Conservation (phyloP, 257 asterid species). For the Lantana camara region DNA sequence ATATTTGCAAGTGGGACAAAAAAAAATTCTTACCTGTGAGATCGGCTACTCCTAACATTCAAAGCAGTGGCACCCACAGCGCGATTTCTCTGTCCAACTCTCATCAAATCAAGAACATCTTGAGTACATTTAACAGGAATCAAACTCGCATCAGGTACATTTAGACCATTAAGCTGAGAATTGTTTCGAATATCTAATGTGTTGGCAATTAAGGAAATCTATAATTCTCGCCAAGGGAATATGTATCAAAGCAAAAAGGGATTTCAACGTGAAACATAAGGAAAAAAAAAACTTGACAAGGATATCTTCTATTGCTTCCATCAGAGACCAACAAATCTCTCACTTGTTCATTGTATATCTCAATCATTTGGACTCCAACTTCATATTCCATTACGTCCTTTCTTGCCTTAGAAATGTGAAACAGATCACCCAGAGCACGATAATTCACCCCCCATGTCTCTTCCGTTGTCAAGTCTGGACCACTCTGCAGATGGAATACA, state of each 20-base stretch:
- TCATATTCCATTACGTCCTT: slow-evolving; percentile 66
- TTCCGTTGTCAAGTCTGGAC: slow-evolving; percentile 85
- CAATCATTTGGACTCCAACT: slow-evolving; percentile 92
- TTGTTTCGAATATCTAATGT: slow-evolving; percentile 90
- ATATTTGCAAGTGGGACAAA: background rate
- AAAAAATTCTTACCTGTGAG: slow-evolving; percentile 67
- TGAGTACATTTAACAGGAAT: slow-evolving; percentile 73
- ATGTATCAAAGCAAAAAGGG: background rate
- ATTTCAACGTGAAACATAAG: background rate
- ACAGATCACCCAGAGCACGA: slow-evolving; percentile 81
- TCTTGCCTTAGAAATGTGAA: slow-evolving; percentile 65
- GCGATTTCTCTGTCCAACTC: slow-evolving; percentile 73
- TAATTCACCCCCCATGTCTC: slow-evolving; percentile 94
- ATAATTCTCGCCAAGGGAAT: background rate
- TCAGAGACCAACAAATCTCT: slow-evolving; percentile 88
- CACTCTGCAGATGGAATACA: slow-evolving; percentile 57
- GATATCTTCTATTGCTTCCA: slow-evolving; percentile 78
- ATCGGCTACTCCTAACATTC: slow-evolving; percentile 85
- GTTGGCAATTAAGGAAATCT: slow-evolving; percentile 48
- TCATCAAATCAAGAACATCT: slow-evolving; percentile 94
- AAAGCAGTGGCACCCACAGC: slow-evolving; percentile 95
- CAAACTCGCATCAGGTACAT: slow-evolving; percentile 89
- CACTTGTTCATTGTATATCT: slow-evolving; percentile 94
- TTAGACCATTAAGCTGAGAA: slow-evolving; percentile 89
- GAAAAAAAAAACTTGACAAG: slow-evolving; percentile 36